Evolutionary conservation across 78 protist genomes (phyloP).

Genomic region (Polysphondylium violaceum): DNA sequence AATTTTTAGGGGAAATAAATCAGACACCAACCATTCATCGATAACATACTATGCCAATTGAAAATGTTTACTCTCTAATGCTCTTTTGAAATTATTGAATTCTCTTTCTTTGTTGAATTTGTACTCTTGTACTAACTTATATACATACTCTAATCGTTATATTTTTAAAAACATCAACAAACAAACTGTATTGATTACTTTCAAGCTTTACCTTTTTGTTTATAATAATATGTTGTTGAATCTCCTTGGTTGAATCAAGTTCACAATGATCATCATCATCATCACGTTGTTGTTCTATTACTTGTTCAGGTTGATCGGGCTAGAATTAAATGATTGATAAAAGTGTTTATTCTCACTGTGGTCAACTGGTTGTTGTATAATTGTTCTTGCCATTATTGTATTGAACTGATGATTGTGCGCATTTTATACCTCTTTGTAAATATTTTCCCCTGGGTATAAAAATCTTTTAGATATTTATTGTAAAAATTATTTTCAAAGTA

Average conservation of each 20-base stretch:
- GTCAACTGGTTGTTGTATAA: not conserved
- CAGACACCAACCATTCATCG: not conserved
- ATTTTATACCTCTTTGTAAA: no score
- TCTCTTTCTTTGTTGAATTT: not conserved
- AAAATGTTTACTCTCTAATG: not conserved
- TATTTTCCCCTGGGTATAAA: no score
- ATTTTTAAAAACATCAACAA: not conserved
- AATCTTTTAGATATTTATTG: no score
- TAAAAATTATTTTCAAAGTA: no score
- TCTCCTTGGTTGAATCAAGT: not conserved
- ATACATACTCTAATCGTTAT: not conserved
- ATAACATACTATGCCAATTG: not conserved
- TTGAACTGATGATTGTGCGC: not conserved
- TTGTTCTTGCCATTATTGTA: not conserved
- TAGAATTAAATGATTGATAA: not conserved
- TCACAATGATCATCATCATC: not conserved
- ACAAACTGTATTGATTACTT: not conserved
- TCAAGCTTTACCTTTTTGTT: not conserved
- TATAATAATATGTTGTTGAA: not conserved
- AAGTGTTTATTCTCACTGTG: not conserved
- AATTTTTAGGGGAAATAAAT: no score
- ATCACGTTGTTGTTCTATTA: no score
- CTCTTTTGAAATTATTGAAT: not conserved
- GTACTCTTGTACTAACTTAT: not conserved
- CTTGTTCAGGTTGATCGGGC: not conserved